Base-by-base conservation (phyloP, 2,329 filamentous ascomycete genomes). In the Grosmannia huntii region DNA sequence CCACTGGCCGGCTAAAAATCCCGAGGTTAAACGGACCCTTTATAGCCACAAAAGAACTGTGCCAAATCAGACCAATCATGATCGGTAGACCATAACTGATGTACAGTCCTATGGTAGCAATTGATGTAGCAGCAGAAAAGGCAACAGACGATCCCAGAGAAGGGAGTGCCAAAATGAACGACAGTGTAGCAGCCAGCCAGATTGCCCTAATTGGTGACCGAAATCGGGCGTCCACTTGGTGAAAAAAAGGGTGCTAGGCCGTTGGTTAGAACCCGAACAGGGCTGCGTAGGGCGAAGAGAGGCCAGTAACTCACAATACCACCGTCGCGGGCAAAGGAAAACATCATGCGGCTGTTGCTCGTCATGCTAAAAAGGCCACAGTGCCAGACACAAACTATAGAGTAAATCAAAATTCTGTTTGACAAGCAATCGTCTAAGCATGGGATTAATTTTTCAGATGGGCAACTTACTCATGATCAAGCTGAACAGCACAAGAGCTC, bases 351-450 rank as follows among this genome's bases (percentile, higher is more conserved):
- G 46, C 73, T 76, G 64, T 82, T 82, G 55, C 72, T 75, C 0
- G 79, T 83, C 71, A 84, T 72, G 55, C 73, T 76, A 64, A 83
- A 83, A 0, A 83, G 71, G 0, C 80, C 80, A 60, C 79, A 82
- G 65, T 83, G 80, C 80, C 80, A 83, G 4, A 83, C 77, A 58
- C 80, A 83, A 36, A 83, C 68, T 69, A 21, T 23, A 11, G 12
- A 33, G 7, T 3, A 23, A 3, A 25, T 28, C 4, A 57, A 19
- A 27, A 51, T 21, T 10, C 7, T 53, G 33, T 19, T 28, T 48
- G 4, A 21, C 21, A 9, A 10, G 21, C 6, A 5, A 19, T 41
- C 36, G 14, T n/a, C 4, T 48, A 46, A 31, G 49, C 19, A 23
- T 5, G 4, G 31, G 12, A 53, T 2, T 6, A 2, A 21, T 5